A percentile compares a stretch with the other conserved stretches of the same genome.
phyloP scores from a whole-genome alignment of 2,329 filamentous ascomycete genomes.

The Rachicladosporium sp. region DNA sequence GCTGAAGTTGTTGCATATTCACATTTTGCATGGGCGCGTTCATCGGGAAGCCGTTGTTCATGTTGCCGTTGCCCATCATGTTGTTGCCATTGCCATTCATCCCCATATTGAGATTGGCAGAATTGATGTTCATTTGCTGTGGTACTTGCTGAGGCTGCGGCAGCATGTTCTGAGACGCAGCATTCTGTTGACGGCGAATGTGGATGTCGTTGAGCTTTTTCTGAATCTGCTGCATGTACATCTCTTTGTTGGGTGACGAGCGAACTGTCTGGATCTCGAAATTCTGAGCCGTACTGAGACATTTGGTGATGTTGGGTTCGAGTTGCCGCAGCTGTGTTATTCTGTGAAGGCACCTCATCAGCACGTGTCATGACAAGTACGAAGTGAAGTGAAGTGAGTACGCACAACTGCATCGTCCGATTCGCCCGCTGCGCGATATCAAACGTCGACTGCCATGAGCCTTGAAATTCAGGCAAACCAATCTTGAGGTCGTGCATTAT shows the following conservation, averaged over 20 bases:
- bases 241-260: conserved; percentile 13
- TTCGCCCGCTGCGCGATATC: conserved; percentile 16
- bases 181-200: conserved; percentile 10
- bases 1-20: conserved; percentile 12
- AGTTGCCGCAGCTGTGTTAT: conserved; percentile 13
- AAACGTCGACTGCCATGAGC: conserved; percentile 23
- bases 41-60: conserved; percentile 8
- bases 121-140: conserved; percentile 3
- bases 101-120: conserved; percentile 3
- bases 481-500: conserved; percentile 15
- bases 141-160: conserved; percentile 2
- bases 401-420: conserved; percentile 23
- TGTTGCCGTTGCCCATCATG: conserved; percentile 7
- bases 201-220: conserved; percentile 18
- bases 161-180: conserved; percentile 2
- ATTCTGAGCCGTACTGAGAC: conserved; percentile 14
- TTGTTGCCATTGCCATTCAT: conserved; percentile 6
- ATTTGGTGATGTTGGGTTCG: conserved; percentile 12
- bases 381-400: background rate
- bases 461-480: conserved; percentile 9
- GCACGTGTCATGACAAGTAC: background rate
- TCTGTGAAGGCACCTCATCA: conserved; percentile 3
- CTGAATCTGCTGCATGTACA: conserved; percentile 15
- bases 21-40: conserved; percentile 18
- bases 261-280: conserved; percentile 17